A percentile compares a stretch with the other conserved stretches of the same genome.
Conservation (phyloP, 208 protist genomes). For the Borovskyia barvae region DNA sequence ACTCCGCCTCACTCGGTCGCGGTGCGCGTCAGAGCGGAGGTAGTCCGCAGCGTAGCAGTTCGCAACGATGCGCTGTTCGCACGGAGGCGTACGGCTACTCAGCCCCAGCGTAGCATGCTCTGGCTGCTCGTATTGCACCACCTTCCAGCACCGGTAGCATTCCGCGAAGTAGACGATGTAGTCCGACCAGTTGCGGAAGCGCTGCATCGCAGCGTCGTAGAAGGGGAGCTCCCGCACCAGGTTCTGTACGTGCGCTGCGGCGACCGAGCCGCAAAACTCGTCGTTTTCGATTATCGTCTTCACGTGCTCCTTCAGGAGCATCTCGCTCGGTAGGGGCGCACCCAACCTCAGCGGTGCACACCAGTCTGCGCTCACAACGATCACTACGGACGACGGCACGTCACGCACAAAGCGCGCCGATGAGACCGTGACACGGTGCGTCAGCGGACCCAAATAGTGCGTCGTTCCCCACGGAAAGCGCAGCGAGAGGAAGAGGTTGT, state of each 20-base stretch:
- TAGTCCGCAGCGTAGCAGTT: conserved; percentile 31
- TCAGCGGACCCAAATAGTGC: conserved; percentile 40
- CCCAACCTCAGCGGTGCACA: conserved; percentile 14
- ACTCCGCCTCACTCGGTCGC: conserved; percentile 39
- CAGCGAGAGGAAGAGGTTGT: conserved; percentile 18
- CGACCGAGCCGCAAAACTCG: conserved; percentile 61
- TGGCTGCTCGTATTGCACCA: conserved; percentile 36
- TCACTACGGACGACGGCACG: conserved; percentile 25
- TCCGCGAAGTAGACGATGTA: conserved; percentile 39
- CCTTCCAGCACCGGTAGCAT: conserved; percentile 45
- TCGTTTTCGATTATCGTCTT: conserved; percentile 68
- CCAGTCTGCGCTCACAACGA: conserved; percentile 38
- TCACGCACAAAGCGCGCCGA: conserved; percentile 47
- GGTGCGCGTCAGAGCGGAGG: conserved; percentile 31
- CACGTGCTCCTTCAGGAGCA: conserved; percentile 72
- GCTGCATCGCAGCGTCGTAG: conserved; percentile 42
- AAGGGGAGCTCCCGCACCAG: conserved; percentile 65
- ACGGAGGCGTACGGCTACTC: conserved; percentile 38
- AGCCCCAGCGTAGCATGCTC: conserved; percentile 39
- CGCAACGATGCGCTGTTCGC: conserved; percentile 56
- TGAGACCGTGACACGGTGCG: conserved; percentile 5
- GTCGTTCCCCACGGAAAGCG: conserved; percentile 27
- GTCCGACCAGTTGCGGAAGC: conserved; percentile 58
- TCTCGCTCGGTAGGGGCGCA: conserved; percentile 46
- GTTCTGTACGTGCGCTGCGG: conserved; percentile 70